Base-by-base conservation (phyloP, 345 rosid species). In the Populus nigra region DNA sequence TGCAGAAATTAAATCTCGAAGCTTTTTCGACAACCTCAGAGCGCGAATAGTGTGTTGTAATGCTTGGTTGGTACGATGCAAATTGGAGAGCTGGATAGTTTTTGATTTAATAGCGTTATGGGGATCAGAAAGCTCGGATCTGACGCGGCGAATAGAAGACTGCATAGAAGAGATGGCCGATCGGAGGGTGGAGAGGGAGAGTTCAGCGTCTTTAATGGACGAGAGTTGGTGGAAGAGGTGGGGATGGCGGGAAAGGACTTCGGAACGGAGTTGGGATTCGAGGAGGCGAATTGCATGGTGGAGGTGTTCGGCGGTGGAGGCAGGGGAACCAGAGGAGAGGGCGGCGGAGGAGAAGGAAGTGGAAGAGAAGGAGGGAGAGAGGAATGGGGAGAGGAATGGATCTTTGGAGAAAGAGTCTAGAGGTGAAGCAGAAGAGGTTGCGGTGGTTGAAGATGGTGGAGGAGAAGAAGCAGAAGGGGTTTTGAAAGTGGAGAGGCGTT, bases 321-420 rank as follows among this genome's bases (percentile, higher is more conserved):
- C 99, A 0, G 99, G 99, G 72, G 98, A 94, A 73, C 99, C 98
- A 69, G 99, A 92, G 66, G 99, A 91, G 75, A 96, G 97, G 15
- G 98, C 98, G 20, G 98, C 93, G 43, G 97, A 90, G 79, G 97
- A 96, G 87, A 96, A 96, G 22, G 98, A 81, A 45, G 93, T 82
- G 83, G 98, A 88, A 63, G 99, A 96, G 85, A 96, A 96, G 53
- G 96, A 87, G 1, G 95, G 66, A 27, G 98, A 96, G 57, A 96
- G 98, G 79, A 96, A 96, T 20, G 97, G 87, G 33, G 97, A 78
- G 77, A 96, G 94, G 29, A 90, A 73, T 0, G 93, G 95, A 71
- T 96, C 97, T 36, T 71, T 83, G 71, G 98, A 86, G 79, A 96
- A 87, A 59, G 96, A 84, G 68, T 92, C 97, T 0, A 96, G 76